Percentiles rank a stretch among this genome's conserved stretches.
Evolutionary conservation across 208 protist species (phyloP).

Genomic region (Trypanosoma conorhini): DNA sequence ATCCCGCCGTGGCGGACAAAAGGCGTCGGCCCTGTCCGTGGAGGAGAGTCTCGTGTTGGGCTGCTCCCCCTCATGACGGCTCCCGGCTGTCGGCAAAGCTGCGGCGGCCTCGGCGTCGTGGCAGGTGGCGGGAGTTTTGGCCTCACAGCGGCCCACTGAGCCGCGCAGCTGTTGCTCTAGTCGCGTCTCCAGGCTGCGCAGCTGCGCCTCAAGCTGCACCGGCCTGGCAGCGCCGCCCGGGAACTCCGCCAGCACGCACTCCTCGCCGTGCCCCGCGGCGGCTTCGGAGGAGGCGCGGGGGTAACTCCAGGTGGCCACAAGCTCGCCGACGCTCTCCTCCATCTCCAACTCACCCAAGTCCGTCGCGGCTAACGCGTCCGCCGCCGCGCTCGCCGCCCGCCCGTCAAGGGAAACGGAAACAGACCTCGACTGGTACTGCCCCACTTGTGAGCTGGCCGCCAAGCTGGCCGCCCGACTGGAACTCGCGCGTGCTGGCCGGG

Average conservation of each 20-base stretch:
- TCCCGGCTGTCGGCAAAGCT: not conserved
- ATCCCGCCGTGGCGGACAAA: not conserved
- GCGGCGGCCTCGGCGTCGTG: not conserved
- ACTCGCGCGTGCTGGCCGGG: not conserved
- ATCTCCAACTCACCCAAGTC: not conserved
- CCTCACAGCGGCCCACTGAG: conserved; percentile 23
- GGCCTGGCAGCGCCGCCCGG: not conserved
- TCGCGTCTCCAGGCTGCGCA: conserved; percentile 44
- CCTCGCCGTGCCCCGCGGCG: not conserved
- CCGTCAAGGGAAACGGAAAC: not conserved
- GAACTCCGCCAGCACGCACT: not conserved
- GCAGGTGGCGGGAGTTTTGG: not conserved
- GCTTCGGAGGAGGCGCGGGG: not conserved
- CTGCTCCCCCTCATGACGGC: not conserved
- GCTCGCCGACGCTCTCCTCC: not conserved
- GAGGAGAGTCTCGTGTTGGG: not conserved
- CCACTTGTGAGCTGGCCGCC: not conserved
- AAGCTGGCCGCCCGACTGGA: not conserved
- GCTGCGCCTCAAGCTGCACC: conserved; percentile 43
- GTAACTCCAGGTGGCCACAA: not conserved
- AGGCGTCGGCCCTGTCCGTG: not conserved
- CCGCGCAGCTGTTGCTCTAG: conserved; percentile 40
- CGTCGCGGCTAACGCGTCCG: not conserved
- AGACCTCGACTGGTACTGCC: not conserved
- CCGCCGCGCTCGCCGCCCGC: not conserved